These are phyloP conservation scores for Anthoceros angustus DNA, from an alignment of 225 moss, liverwort and hornwort genomes.

Conservation along the genomic window DNA sequence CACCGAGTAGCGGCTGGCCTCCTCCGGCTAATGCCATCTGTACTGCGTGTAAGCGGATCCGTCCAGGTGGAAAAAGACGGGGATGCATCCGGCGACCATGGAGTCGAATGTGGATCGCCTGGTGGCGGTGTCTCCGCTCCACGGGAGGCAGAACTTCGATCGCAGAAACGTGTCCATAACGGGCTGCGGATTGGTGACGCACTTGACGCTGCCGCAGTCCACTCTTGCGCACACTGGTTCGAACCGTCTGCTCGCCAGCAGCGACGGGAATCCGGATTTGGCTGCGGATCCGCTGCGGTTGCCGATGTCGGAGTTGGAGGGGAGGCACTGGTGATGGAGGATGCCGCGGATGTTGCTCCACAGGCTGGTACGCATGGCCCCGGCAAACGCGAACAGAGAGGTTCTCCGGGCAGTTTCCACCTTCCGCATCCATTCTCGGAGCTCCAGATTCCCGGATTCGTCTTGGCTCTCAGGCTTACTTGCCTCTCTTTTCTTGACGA, in stretches of 20 bases:
- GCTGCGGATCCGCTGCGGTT: neutral
- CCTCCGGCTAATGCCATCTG: conserved; percentile 36
- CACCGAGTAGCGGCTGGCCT: conserved; percentile 36
- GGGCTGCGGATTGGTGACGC: conserved; percentile 45
- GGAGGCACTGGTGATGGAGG: conserved; percentile 28
- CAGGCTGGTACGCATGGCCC: conserved; percentile 30
- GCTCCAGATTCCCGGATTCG: no score
- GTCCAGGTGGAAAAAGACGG: conserved; percentile 48
- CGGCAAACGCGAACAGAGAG: conserved; percentile 30
- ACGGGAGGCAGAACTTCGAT: conserved; percentile 49
- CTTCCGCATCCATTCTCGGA: neutral
- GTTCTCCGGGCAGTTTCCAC: neutral
- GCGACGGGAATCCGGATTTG: no score
- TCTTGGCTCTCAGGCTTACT: no score
- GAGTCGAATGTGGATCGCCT: conserved; percentile 51
- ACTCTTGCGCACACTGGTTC: conserved; percentile 20
- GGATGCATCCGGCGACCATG: conserved; percentile 55
- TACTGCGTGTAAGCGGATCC: conserved; percentile 47
- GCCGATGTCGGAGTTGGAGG: no score
- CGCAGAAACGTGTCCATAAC: conserved; percentile 31
- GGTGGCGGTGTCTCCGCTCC: conserved; percentile 45
- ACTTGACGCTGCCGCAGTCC: conserved; percentile 41
- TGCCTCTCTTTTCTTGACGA: no score
- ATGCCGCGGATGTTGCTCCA: conserved; percentile 34
- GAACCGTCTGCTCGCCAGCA: no score